phyloP scores from a whole-genome alignment of 306 rosid species.

The Cicer yamashitae region DNA sequence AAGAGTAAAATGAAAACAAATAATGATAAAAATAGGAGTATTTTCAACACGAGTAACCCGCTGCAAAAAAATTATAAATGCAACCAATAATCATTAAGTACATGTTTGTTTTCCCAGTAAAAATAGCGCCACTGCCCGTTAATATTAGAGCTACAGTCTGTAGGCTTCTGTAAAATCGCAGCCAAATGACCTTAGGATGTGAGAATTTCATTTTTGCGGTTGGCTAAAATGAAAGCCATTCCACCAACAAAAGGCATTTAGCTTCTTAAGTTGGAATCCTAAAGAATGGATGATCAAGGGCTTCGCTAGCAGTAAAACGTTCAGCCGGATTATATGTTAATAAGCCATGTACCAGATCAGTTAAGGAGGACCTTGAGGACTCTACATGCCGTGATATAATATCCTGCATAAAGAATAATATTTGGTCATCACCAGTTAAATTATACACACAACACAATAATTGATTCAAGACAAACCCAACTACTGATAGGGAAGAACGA shows the following conservation, averaged over 20 bases:
- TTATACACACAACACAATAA: background rate
- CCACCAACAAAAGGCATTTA: constrained; percentile 12
- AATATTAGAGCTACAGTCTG: no score
- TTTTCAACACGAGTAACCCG: background rate
- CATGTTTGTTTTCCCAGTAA: no score
- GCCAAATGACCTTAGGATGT: no score
- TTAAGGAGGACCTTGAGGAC: constrained; percentile 56
- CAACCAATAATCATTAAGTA: background rate
- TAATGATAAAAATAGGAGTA: constrained; percentile 4
- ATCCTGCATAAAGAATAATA: constrained; percentile 57
- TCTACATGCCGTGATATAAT: constrained; percentile 57
- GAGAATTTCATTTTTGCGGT: no score
- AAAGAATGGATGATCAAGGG: constrained; percentile 88
- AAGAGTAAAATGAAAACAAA: background rate
- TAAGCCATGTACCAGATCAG: constrained; percentile 68
- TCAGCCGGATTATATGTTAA: constrained; percentile 71
- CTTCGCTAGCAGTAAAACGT: constrained; percentile 77
- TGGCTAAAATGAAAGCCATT: background rate
- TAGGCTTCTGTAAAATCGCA: no score
- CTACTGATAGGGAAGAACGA: background rate
- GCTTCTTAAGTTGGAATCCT: constrained; percentile 55
- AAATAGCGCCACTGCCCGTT: no score
- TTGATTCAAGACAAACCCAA: background rate
- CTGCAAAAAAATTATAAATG: constrained; percentile 24
- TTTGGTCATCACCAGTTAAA: constrained; percentile 16